phyloP scores from a whole-genome alignment of 371 early-diverging fungal genomes.

The Vavraia culicis region DNA sequence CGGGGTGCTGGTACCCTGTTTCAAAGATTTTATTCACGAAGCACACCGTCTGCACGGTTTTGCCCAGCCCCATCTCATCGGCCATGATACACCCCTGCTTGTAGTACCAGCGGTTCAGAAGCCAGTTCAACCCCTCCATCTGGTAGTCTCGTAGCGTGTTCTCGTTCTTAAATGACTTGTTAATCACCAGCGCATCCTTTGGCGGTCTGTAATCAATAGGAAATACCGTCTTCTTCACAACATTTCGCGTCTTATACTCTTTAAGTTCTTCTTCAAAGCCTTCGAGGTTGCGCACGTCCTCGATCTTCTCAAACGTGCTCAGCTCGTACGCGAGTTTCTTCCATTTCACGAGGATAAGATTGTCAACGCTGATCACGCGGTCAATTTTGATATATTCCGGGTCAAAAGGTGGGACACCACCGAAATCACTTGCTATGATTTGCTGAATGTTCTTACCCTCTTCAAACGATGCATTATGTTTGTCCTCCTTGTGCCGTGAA shows the following conservation, averaged over 20 bases:
- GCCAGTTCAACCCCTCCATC: constrained; percentile 84
- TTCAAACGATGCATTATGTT: no score
- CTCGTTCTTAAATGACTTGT: constrained; percentile 10
- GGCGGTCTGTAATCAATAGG: constrained; percentile 41
- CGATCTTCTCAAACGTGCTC: constrained; percentile 61
- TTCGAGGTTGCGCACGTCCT: constrained; percentile 46
- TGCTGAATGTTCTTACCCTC: not conserved
- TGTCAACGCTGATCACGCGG: constrained; percentile 36
- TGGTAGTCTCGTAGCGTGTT: constrained; percentile 69
- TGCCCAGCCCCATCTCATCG: constrained; percentile 96
- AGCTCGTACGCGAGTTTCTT: constrained; percentile 59
- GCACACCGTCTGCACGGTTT: constrained; percentile 85
- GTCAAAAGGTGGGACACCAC: no score
- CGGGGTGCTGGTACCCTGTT: constrained; percentile 52
- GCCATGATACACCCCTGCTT: constrained; percentile 89
- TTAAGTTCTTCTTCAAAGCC: constrained; percentile 43
- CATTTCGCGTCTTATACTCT: constrained; percentile 30
- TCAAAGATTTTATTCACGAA: constrained; percentile 63
- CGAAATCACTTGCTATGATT: not conserved
- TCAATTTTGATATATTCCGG: constrained; percentile 39
- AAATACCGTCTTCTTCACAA: constrained; percentile 14
- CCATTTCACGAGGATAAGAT: constrained; percentile 65
- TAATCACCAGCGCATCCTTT: constrained; percentile 24
- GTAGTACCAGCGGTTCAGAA: constrained; percentile 80
- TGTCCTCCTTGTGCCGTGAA: constrained; percentile 3